A percentile compares a stretch with the other conserved stretches of the same genome.
These are phyloP conservation scores for Misopates orontium DNA, from an alignment of 257 asterid species.

Conservation along the genomic window DNA sequence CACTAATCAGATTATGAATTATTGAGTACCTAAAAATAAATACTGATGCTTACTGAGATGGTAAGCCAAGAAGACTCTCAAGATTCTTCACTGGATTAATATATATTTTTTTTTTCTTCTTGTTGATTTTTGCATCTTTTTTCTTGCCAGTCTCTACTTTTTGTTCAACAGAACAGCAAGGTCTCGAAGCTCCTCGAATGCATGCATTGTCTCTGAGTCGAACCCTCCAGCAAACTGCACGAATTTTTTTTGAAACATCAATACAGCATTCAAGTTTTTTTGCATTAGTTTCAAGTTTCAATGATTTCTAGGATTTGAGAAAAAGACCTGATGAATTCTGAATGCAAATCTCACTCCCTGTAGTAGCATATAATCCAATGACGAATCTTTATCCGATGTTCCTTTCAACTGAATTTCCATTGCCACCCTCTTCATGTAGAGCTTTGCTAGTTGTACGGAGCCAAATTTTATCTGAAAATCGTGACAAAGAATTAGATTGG, in stretches of 20 bases:
- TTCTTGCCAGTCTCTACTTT: conserved; percentile 33
- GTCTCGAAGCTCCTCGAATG: conserved; percentile 88
- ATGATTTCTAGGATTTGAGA: neutral
- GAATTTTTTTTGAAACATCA: neutral
- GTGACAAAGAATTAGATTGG: neutral
- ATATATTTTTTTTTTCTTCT: neutral
- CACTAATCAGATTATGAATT: conserved; percentile 3
- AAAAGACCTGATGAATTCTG: conserved; percentile 87
- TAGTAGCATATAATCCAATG: conserved; percentile 80
- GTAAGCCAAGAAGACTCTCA: conserved; percentile 51
- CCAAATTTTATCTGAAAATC: conserved; percentile 72
- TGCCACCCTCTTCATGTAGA: conserved; percentile 92
- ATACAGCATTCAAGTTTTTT: neutral
- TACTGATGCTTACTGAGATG: conserved; percentile 59
- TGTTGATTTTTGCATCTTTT: neutral
- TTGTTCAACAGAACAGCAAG: conserved; percentile 74
- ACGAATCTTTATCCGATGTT: conserved; percentile 74
- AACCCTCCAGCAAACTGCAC: conserved; percentile 97
- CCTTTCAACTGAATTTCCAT: conserved; percentile 78
- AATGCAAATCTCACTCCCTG: conserved; percentile 97
- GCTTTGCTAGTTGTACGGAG: conserved; percentile 77
- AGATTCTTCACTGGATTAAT: conserved; percentile 1
- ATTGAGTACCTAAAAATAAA: conserved; percentile 10
- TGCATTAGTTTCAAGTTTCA: neutral
- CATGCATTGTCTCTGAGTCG: conserved; percentile 91